Percentiles rank a stretch among this genome's conserved stretches.
Conservation (phyloP, 805 yeast species). For the Barnettozyma pratensis region DNA sequence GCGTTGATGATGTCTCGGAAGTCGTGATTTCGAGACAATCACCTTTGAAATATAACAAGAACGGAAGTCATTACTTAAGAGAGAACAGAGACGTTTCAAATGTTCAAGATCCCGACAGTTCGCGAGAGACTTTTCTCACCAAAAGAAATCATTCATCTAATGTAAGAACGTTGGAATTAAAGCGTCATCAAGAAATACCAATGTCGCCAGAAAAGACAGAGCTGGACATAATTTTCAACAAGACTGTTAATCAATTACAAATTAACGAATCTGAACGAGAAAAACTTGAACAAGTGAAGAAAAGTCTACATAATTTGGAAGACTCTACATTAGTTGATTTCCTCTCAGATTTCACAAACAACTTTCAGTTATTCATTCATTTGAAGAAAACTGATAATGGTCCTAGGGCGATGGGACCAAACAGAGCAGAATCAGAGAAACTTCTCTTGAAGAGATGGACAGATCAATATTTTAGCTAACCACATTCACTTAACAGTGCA, state of each 20-base stretch:
- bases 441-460: slow-evolving; percentile 46
- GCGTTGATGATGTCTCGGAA: slow-evolving; percentile 10
- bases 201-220: background rate
- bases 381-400: background rate
- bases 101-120: background rate
- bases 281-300: slow-evolving; percentile 14
- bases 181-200: background rate
- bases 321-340: slow-evolving; percentile 10
- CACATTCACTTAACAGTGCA: too few species aligned
- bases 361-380: background rate
- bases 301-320: slow-evolving; percentile 13
- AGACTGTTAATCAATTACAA: slow-evolving; percentile 1
- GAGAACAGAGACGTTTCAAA: slow-evolving; percentile 11
- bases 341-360: slow-evolving; percentile 5
- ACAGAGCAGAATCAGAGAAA: slow-evolving; percentile 33
- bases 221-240: slow-evolving; percentile 8
- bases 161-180: background rate
- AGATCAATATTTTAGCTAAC: slow-evolving; percentile 25
- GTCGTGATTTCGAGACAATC: slow-evolving; percentile 18
- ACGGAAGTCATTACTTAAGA: background rate
- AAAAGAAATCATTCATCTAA: background rate
- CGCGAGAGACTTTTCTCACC: background rate
- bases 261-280: slow-evolving; percentile 13
- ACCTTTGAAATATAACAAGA: slow-evolving; percentile 11
- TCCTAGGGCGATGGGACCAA: slow-evolving; percentile 8